phyloP scores from a whole-genome alignment of 225 moss, liverwort and hornwort genomes.

The Marchantia polymorpha region DNA sequence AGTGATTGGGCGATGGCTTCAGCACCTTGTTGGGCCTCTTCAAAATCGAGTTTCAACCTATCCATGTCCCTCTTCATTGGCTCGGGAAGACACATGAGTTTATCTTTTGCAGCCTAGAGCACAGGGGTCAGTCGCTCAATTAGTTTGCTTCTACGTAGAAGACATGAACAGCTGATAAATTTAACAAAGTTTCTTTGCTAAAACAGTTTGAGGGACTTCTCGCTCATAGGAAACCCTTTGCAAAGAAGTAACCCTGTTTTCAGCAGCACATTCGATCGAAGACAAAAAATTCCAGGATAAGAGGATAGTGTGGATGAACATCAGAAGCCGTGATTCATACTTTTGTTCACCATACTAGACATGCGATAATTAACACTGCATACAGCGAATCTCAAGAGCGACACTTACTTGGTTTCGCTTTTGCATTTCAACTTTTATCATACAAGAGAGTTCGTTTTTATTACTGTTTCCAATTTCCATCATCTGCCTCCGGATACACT shows the following conservation, averaged over 20 bases:
- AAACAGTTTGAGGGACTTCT: background rate
- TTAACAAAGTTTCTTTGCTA: too few relatives aligned
- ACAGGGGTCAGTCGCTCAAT: background rate
- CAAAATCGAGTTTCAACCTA: slow-evolving; percentile 41
- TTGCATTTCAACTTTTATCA: slow-evolving; percentile 75
- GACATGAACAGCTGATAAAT: too few relatives aligned
- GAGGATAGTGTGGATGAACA: too few relatives aligned
- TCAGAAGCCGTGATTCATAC: too few relatives aligned
- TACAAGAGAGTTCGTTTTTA: slow-evolving; percentile 67
- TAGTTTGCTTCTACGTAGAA: background rate
- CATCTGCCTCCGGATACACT: slow-evolving; percentile 58
- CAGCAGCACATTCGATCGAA: background rate
- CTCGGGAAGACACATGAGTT: slow-evolving; percentile 48
- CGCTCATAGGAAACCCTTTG: background rate
- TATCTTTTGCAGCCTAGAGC: slow-evolving; percentile 56
- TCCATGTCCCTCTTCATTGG: slow-evolving; percentile 72
- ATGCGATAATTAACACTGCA: background rate
- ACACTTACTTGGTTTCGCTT: slow-evolving; percentile 52
- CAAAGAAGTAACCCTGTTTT: background rate
- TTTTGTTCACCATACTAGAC: background rate
- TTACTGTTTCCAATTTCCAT: slow-evolving; percentile 64
- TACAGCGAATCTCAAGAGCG: background rate
- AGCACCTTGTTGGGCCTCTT: slow-evolving; percentile 54
- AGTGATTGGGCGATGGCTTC: slow-evolving; percentile 61
- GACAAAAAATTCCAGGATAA: background rate